phyloP scores from a whole-genome alignment of 2,329 filamentous ascomycete genomes.

The Alternaria dauci region DNA sequence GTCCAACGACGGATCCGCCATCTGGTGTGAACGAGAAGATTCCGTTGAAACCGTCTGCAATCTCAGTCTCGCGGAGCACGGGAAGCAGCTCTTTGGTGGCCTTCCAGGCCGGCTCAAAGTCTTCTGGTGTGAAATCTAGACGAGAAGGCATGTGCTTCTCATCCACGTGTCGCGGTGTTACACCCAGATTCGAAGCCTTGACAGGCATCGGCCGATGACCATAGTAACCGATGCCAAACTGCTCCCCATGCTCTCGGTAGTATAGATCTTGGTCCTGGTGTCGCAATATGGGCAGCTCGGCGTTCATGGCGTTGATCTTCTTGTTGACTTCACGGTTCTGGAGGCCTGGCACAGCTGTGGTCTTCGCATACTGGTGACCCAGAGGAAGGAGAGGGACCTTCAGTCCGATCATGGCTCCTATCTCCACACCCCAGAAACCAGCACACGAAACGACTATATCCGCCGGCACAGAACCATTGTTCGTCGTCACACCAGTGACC shows the following conservation, averaged over 20 bases:
- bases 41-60: conserved; percentile 70
- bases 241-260: conserved; percentile 70
- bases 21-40: conserved; percentile 73
- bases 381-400: conserved; percentile 67
- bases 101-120: conserved; percentile 69
- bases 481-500: conserved; percentile 66
- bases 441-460: conserved; percentile 71
- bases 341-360: conserved; percentile 60
- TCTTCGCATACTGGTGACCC: conserved; percentile 71
- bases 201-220: conserved; percentile 70
- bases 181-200: conserved; percentile 62
- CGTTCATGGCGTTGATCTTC: conserved; percentile 58
- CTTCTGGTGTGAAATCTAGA: conserved; percentile 65
- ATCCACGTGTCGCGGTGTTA: conserved; percentile 62
- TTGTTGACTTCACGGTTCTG: conserved; percentile 52
- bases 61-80: conserved; percentile 58
- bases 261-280: conserved; percentile 71
- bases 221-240: conserved; percentile 70
- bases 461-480: conserved; percentile 60
- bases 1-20: conserved; percentile 67
- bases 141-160: conserved; percentile 71
- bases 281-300: conserved; percentile 65
- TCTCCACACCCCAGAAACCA: conserved; percentile 72
- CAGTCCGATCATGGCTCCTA: conserved; percentile 68
- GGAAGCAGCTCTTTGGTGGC: conserved; percentile 65